phyloP scores from a whole-genome alignment of 75 land plant genomes.

The Pinus albicaulis region DNA sequence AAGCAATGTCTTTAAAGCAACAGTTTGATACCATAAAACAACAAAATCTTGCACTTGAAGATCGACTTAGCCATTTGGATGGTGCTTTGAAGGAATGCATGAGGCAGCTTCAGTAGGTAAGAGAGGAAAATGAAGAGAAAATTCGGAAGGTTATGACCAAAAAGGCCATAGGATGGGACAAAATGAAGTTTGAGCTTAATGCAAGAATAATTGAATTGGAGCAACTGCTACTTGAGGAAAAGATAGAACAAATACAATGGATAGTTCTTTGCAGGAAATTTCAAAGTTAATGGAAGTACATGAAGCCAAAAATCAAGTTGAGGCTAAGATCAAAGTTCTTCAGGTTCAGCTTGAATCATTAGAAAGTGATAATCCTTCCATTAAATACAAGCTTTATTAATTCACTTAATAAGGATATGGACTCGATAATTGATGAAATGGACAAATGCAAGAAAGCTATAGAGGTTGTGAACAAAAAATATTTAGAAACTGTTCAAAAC shows the following conservation, averaged over 20 bases:
- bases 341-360: too few relatives aligned
- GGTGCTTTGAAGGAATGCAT: slow-evolving; percentile 91
- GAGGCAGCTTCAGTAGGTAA: slow-evolving; percentile 65
- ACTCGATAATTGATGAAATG: slow-evolving; percentile 51
- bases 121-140: slow-evolving; percentile 75
- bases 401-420: slow-evolving; percentile 43
- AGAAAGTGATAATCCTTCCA: too few relatives aligned
- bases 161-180: slow-evolving; percentile 59
- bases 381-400: too few relatives aligned
- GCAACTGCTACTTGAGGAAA: slow-evolving; percentile 32
- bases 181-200: too few relatives aligned
- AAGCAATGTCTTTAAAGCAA: too few relatives aligned
- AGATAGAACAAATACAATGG: slow-evolving; percentile 18
- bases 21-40: too few relatives aligned
- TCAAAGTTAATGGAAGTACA: too few relatives aligned
- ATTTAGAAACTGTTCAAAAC: slow-evolving; percentile 75
- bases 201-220: slow-evolving; percentile 43
- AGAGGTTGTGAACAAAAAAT: slow-evolving; percentile 71
- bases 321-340: too few relatives aligned
- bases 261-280: slow-evolving; percentile 38
- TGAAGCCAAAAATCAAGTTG: too few relatives aligned
- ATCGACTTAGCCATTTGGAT: too few relatives aligned
- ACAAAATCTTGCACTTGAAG: too few relatives aligned
- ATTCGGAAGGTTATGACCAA: slow-evolving; percentile 45
- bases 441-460: too few relatives aligned